phyloP scores from a whole-genome alignment of 371 early-diverging fungal species.

The Mucor racemosus region DNA sequence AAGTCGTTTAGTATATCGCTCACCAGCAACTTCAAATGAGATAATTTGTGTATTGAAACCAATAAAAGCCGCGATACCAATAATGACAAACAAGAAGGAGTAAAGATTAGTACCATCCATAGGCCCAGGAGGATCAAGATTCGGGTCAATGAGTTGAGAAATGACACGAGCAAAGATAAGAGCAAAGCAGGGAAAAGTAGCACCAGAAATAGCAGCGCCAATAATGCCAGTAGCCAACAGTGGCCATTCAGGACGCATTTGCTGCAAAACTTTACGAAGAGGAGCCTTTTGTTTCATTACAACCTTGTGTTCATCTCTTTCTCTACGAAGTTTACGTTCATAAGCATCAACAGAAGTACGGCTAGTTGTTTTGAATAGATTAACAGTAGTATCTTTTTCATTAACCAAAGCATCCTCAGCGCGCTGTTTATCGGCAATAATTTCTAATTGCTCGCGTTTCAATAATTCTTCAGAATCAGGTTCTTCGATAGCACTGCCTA shows the following conservation, averaged over 20 bases:
- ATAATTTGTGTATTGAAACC: conserved; percentile 44
- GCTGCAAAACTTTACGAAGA: conserved; percentile 39
- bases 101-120: conserved; percentile 70
- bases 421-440: conserved; percentile 17
- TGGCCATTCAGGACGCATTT: conserved; percentile 47
- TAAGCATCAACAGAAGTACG: conserved; percentile 49
- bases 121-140: conserved; percentile 34
- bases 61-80: conserved; percentile 60
- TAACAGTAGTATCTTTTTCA: conserved; percentile 28
- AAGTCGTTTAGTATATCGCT: conserved; percentile 65
- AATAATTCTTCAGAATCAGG: conserved; percentile 36
- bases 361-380: conserved; percentile 38
- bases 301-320: conserved; percentile 48
- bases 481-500: conserved; percentile 24
- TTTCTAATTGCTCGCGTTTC: conserved; percentile 45
- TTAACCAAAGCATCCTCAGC: conserved; percentile 29
- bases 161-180: conserved; percentile 51
- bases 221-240: conserved; percentile 42
- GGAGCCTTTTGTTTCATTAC: conserved; percentile 56
- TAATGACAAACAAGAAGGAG: conserved; percentile 76
- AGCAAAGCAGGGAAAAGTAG: conserved; percentile 58
- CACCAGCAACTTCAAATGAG: conserved; percentile 58
- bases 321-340: conserved; percentile 49
- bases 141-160: conserved; percentile 29
- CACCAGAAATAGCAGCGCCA: conserved; percentile 63